phyloP scores from a whole-genome alignment of 352 stramenopile genomes.

The Phytophthora capsici region DNA sequence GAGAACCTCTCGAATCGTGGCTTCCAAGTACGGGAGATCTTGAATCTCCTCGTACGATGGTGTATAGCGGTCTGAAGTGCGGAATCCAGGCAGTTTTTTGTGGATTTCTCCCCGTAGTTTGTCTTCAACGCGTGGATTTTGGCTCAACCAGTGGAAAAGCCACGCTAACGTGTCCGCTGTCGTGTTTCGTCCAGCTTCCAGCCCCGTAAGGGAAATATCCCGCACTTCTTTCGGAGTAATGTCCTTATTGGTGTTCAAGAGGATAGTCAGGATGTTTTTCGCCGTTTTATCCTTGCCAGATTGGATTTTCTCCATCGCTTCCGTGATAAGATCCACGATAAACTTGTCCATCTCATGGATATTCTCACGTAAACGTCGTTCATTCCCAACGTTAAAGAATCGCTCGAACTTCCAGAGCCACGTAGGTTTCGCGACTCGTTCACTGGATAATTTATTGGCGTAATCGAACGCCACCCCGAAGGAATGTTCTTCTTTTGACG shows the following conservation, averaged over 20 bases:
- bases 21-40: slow-evolving; percentile 31
- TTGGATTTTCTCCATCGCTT: slow-evolving; percentile 3
- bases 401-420: slow-evolving; percentile 47
- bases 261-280: slow-evolving; percentile 21
- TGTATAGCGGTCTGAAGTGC: neutral
- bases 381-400: slow-evolving; percentile 31
- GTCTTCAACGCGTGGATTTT: slow-evolving; percentile 41
- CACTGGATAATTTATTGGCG: slow-evolving; percentile 19
- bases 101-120: slow-evolving; percentile 39
- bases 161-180: slow-evolving; percentile 55
- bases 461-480: slow-evolving; percentile 54
- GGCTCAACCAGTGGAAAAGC: slow-evolving; percentile 54
- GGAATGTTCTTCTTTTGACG: slow-evolving; percentile 31
- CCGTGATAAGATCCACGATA: slow-evolving; percentile 9
- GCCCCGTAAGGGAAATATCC: slow-evolving; percentile 57
- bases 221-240: slow-evolving; percentile 37
- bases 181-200: slow-evolving; percentile 66
- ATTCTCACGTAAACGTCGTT: slow-evolving; percentile 28
- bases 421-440: slow-evolving; percentile 27
- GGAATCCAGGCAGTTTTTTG: slow-evolving; percentile 22
- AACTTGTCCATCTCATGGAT: slow-evolving; percentile 21
- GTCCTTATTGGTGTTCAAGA: slow-evolving; percentile 2
- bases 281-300: neutral
- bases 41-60: slow-evolving; percentile 19
- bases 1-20: slow-evolving; percentile 20